These are phyloP conservation scores for Sporisorium scitamineum DNA, from an alignment of 1,284 basidiomycete genomes.

Conservation along the genomic window DNA sequence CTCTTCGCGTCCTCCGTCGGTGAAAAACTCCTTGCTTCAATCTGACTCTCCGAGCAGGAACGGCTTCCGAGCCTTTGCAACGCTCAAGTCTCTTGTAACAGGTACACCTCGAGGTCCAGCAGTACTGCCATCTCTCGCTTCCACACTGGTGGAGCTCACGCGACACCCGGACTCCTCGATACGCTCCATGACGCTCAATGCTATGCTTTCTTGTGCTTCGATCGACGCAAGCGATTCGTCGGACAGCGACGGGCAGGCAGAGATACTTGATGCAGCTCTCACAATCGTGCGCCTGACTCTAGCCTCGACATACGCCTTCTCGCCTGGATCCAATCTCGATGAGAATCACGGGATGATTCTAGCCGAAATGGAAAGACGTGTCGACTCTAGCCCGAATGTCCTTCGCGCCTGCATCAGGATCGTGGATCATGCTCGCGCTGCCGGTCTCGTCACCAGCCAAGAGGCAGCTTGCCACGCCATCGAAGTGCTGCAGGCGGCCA, in stretches of 20 bases:
- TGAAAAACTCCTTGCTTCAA: background rate
- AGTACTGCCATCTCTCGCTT: constrained; percentile 36
- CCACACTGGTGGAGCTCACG: constrained; percentile 35
- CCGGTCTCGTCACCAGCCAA: constrained; percentile 8
- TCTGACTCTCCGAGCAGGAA: background rate
- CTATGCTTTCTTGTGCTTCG: constrained; percentile 30
- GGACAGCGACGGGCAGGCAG: constrained; percentile 15
- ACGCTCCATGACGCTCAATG: constrained; percentile 29
- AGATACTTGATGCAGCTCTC: constrained; percentile 40
- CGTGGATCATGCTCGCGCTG: constrained; percentile 12
- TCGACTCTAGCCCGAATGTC: constrained; percentile 32
- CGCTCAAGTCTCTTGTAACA: constrained; percentile 25
- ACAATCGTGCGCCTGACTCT: constrained; percentile 35
- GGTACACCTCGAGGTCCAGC: constrained; percentile 29
- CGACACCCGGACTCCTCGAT: constrained; percentile 27
- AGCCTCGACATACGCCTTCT: constrained; percentile 40
- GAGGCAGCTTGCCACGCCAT: constrained; percentile 31
- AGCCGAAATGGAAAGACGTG: constrained; percentile 39
- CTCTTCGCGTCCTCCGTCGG: background rate
- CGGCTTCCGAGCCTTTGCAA: constrained; percentile 10
- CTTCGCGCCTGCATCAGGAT: constrained; percentile 38
- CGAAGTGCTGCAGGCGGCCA: constrained; percentile 27
- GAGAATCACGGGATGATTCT: constrained; percentile 32
- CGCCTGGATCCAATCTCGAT: constrained; percentile 15
- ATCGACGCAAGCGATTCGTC: background rate